Evolutionary conservation across 176 grass and related monocot species (phyloP), one percentile per base, ranked within the genome.

Genomic region (Musa schizocarpa): DNA sequence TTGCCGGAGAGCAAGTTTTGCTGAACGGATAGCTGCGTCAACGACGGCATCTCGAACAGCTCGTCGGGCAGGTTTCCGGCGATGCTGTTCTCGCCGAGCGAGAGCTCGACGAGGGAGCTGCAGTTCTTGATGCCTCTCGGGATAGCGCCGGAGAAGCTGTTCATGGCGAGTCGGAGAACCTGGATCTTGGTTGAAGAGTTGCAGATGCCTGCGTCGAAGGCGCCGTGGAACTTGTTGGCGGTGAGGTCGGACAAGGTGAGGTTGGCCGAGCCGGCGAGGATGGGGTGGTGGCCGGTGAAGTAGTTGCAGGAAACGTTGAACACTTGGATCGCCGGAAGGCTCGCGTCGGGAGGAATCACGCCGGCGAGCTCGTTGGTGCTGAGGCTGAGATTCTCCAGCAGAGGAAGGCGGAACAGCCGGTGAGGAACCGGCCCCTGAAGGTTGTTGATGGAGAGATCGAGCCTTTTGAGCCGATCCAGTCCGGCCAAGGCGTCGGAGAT

Each of bases 261-360:
- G 79, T 87, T 93, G 9, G 54, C 14, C 12, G 85, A 89, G 27
- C 63, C 59, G 29, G 69, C 77, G 71, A 91, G 83, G 62, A 29
- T 52, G 0, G 90, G 94, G 74, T 90, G 90, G n/a, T 53, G 72
- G 17, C 88, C 94, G 10, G 65, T 75, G 83, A 97, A 89, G 16
- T 43, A 43, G 76, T 97, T 97, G 82, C 9, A 83, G 78, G 94
- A 97, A 75, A 91, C 19, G 72, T 97, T 93, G 77, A 97, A 70
- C 70, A 61, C 50, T 66, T 79, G 74, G 68, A 93, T 88, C 53
- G 80, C 75, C 73, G 68, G 75, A 74, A 97, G 86, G 21, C 29
- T 86, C 16, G 3, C 4, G 52, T 16, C 69, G 0, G 68, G 17
- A 3, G 84, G 82, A 61, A 97, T 81, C 69, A 71, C 9, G 26